Evolutionary conservation across 2,329 filamentous ascomycete species (phyloP).

Genomic region (Colletotrichum abscissum): DNA sequence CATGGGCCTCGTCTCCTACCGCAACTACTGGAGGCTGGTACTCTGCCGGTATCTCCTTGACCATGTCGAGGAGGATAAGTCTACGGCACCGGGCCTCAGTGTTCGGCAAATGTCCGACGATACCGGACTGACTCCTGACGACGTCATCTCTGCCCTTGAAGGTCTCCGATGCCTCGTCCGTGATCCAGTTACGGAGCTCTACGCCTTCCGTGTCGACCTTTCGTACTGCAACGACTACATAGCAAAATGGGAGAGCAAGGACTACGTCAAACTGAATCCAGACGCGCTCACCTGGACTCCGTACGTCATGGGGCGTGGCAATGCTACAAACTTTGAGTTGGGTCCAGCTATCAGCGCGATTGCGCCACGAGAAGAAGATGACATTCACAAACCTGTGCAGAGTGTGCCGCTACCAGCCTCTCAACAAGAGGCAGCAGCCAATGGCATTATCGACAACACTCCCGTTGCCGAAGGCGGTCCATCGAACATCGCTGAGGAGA

Average conservation of each 20-base stretch:
- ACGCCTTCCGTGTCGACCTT: conserved; percentile 89
- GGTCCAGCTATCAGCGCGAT: conserved; percentile 86
- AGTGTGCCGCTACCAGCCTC: conserved; percentile 18
- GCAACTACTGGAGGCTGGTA: conserved; percentile 95
- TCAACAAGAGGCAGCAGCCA: neutral
- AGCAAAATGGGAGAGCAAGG: conserved; percentile 87
- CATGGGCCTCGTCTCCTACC: conserved; percentile 96
- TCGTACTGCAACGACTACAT: conserved; percentile 90
- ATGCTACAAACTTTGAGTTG: conserved; percentile 84
- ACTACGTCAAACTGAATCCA: conserved; percentile 85
- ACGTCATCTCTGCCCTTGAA: conserved; percentile 94
- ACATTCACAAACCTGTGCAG: conserved; percentile 53
- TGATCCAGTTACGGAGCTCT: conserved; percentile 88
- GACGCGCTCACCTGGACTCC: conserved; percentile 92
- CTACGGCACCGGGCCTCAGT: conserved; percentile 59
- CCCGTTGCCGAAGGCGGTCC: neutral
- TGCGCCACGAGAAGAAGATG: conserved; percentile 84
- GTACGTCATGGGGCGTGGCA: conserved; percentile 93
- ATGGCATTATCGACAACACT: neutral
- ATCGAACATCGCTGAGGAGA: conserved; percentile 42
- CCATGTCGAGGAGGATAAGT: conserved; percentile 53
- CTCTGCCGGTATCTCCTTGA: conserved; percentile 86
- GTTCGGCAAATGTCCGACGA: conserved; percentile 81
- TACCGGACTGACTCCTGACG: conserved; percentile 95
- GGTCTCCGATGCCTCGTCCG: conserved; percentile 88